Evolutionary conservation across 305 asterid genomes (phyloP), one percentile per base, ranked within the genome.

Genomic region (Fraxinus latifolia): DNA sequence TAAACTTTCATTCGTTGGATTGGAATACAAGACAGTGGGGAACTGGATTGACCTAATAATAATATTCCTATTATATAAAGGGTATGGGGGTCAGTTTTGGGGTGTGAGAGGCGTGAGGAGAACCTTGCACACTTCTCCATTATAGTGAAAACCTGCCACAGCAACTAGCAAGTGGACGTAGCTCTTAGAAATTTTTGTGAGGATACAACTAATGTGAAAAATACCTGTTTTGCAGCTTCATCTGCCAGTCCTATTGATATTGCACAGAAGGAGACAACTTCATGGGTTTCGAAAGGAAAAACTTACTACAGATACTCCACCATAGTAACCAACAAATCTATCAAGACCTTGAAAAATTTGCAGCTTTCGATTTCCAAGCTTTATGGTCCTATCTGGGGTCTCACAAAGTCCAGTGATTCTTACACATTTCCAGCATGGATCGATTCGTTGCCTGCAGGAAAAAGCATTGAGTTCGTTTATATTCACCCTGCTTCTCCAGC

Each of bases 311-410:
- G 95, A 89, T 96, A 94, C 94, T 90, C 95, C 0, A 83, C 93
- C 32, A 88, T 83, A 33, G 81, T 96, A 19, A 93, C 95, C 75
- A 96, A 96, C 92, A 91, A 88, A 19, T 94, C 99, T 23, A 80
- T 88, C 29, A 92, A 91, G 90, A 93, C 90, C 31, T 78, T 96
- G 84, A 91, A 86, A 90, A 91, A 90, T 81, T 79, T 96, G 85
- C 93, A 92, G 87, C 84, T 96, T 62, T 85, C 90, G 42, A 84
- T 96, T 80, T 77, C 92, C 67, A 87, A 91, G 88, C 98, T 96
- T 73, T 93, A 90, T 21, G 99, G 99, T 50, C 99, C 99, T 78
- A 73, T 94, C 7, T 94, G 99, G 99, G 99, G 99, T 76, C 97
- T 96, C 2, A 89, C 93, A 31, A 93, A 90, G 81, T 83, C 89